A percentile compares a stretch with the other conserved stretches of the same genome.
phyloP scores from a whole-genome alignment of 2,329 filamentous ascomycete species.

The Epicoccum sorghinum region DNA sequence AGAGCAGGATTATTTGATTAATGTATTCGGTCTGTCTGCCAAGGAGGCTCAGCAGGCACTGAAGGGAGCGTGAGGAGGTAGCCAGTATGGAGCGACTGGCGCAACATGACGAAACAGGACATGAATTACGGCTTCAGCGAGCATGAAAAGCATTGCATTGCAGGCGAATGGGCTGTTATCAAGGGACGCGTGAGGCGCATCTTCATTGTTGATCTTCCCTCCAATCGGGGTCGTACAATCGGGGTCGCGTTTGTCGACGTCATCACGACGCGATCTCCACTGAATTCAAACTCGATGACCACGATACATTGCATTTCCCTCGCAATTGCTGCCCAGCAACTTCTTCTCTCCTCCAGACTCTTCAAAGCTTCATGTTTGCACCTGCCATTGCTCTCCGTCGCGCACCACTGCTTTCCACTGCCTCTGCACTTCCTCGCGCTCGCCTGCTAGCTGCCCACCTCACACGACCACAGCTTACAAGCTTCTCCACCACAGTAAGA shows the following conservation, averaged over 20 bases:
- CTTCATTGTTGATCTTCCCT: conserved; percentile 4
- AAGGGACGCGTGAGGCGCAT: conserved; percentile 4
- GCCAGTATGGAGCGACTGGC: background rate
- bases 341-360: background rate
- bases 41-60: conserved; percentile 59
- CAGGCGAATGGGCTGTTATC: conserved; percentile 17
- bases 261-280: conserved; percentile 16
- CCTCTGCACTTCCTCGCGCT: conserved; percentile 27
- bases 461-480: conserved; percentile 25
- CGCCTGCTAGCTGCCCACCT: conserved; percentile 28
- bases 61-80: conserved; percentile 24
- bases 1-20: conserved; percentile 66
- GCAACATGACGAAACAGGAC: background rate
- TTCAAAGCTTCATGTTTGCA: conserved; percentile 29
- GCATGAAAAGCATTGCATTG: conserved; percentile 26
- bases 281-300: conserved; percentile 23
- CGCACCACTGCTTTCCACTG: conserved; percentile 22
- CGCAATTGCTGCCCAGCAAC: conserved; percentile 7
- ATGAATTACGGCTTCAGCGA: conserved; percentile 3
- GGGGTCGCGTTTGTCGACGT: conserved; percentile 5
- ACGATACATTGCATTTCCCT: conserved; percentile 4
- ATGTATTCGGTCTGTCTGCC: conserved; percentile 63
- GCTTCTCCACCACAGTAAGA: conserved; percentile 20
- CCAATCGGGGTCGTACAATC: conserved; percentile 9
- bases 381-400: conserved; percentile 31